Evolutionary conservation across 805 yeast species (phyloP), one percentile per base, ranked within the genome.

Genomic region (Candida morakotiae): DNA sequence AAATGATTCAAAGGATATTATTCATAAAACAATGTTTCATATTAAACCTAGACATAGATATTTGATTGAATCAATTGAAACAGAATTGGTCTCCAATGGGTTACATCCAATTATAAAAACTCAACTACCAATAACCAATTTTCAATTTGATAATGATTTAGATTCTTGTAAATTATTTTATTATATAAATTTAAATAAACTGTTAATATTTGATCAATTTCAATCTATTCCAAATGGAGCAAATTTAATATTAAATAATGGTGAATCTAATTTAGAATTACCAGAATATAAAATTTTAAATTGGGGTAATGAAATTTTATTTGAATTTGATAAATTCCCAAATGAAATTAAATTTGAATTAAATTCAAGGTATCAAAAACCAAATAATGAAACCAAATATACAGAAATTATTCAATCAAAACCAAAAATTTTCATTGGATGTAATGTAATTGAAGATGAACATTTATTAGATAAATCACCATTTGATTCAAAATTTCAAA

Each of bases 291-390:
- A 55, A 14, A 48, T 64, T 8, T 18, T 39, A 2, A 54, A 54
- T 34, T 67, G 73, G 73, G 73, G 73, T 0, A 60, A 52, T 39
- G 71, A 67, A 40, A 42, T 62, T 3, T 45, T 68, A 23, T 38
- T 65, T 31, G 64, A 60, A 38, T 44, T 56, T 28, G 44, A 46
- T 16, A 37, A 43, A 16, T 31, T 33, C 9, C 18, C 34, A 5
- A 43, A 39, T 11, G 11, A 23, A 3, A 41, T 62, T 4, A 54
- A 51, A 14, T 40, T 67, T 20, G 60, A 60, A 6, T 41, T 68
- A 6, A 72, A 68, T 42, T 57, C 71, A 6, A 48, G 73, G 25
- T 68, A 68, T 43, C 71, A 64, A 46, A 40, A 42, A n/a, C 71
- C 71, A 9, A 31, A 42, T 13, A 31, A 41, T 0, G n/a, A 22